Conservation (phyloP, 2,329 filamentous ascomycete genomes). For the Annulohypoxylon truncatum region DNA sequence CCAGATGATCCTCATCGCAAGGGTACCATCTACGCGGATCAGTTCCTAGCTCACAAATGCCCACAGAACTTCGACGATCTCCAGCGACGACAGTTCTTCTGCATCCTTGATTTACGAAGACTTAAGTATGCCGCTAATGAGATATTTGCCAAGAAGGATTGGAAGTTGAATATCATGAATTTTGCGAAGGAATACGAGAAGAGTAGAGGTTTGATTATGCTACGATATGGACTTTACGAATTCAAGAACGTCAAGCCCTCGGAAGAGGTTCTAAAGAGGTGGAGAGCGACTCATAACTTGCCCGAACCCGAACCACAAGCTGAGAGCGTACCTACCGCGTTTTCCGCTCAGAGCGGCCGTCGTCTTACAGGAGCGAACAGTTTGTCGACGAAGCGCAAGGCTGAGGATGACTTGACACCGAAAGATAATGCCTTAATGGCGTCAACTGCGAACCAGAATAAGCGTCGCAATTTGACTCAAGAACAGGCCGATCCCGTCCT, state of each 20-base stretch:
- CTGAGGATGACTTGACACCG: conserved; percentile 60
- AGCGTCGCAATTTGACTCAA: conserved; percentile 60
- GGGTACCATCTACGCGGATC: conserved; percentile 69
- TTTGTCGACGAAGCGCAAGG: conserved; percentile 64
- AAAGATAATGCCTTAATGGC: conserved; percentile 53
- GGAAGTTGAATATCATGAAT: conserved; percentile 71
- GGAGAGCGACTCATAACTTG: conserved; percentile 67
- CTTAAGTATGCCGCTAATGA: conserved; percentile 72
- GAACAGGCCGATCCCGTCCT: conserved; percentile 53
- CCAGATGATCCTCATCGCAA: conserved; percentile 63
- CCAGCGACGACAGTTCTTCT: conserved; percentile 71
- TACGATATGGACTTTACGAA: conserved; percentile 71
- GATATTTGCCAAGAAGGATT: conserved; percentile 70
- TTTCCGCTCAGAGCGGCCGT: conserved; percentile 49
- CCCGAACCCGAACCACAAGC: conserved; percentile 62
- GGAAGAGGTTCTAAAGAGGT: conserved; percentile 67
- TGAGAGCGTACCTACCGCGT: conserved; percentile 45
- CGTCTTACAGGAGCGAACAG: conserved; percentile 50
- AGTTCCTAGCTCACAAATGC: conserved; percentile 68
- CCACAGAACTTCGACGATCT: conserved; percentile 68
- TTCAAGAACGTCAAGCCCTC: conserved; percentile 72
- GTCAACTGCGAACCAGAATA: conserved; percentile 56
- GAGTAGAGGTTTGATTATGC: conserved; percentile 69
- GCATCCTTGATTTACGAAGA: conserved; percentile 70
- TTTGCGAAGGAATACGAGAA: conserved; percentile 74